Conservation (phyloP, 1,284 basidiomycete species). For the Coniferiporia weirii region DNA sequence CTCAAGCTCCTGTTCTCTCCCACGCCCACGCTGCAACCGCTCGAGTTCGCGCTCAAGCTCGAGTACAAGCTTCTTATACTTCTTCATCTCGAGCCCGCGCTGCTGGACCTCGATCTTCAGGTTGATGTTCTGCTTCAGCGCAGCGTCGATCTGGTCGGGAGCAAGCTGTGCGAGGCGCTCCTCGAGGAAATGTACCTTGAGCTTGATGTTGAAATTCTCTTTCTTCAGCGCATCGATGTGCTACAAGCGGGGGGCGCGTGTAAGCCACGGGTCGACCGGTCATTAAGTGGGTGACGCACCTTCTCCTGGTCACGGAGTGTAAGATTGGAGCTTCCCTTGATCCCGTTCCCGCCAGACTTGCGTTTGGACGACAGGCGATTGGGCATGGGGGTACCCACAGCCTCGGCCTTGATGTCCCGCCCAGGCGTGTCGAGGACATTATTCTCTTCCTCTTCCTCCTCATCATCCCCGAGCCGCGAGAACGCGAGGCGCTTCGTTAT, state of each 20-base stretch:
- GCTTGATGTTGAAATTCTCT: constrained; percentile 92
- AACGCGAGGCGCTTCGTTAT: constrained; percentile 27
- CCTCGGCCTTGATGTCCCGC: constrained; percentile 45
- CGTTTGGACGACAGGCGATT: constrained; percentile 38
- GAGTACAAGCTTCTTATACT: constrained; percentile 81
- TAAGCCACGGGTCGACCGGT: neutral
- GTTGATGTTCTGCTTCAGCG: constrained; percentile 89
- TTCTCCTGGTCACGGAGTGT: constrained; percentile 94
- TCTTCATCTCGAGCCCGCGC: constrained; percentile 88
- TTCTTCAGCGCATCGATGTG: constrained; percentile 92
- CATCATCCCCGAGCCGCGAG: constrained; percentile 26
- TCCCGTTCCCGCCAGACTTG: constrained; percentile 36
- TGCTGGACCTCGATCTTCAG: constrained; percentile 93
- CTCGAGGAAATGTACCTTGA: constrained; percentile 90
- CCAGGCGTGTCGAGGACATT: constrained; percentile 51
- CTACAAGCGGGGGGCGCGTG: constrained; percentile 35
- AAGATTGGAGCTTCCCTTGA: constrained; percentile 58
- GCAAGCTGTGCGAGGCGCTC: constrained; percentile 84
- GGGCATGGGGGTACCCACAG: constrained; percentile 42
- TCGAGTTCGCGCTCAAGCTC: constrained; percentile 81
- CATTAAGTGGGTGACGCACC: constrained; percentile 39
- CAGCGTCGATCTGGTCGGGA: constrained; percentile 87
- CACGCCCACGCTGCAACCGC: constrained; percentile 51
- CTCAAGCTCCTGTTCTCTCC: constrained; percentile 58
- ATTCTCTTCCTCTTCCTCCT: constrained; percentile 36